Evolutionary conservation across 2,329 filamentous ascomycete species (phyloP), one percentile per base, ranked within the genome.

Genomic region (Colletotrichum liaoningense): DNA sequence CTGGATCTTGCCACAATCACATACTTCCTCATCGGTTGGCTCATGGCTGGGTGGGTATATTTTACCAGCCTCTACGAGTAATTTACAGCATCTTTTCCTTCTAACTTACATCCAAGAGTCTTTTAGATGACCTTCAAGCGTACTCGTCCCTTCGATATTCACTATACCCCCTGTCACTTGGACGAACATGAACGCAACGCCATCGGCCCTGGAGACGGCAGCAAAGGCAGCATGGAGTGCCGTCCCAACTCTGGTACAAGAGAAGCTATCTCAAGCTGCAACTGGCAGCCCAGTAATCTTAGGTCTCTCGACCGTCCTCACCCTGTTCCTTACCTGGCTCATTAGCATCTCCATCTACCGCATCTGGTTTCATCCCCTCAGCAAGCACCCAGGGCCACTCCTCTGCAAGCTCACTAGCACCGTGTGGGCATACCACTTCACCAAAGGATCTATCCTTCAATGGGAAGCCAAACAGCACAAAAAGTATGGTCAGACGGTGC

Each of bases 331-430:
- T 30, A 16, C 55, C 24, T 57, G 26, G 22, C 55, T 57, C 12
- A 19, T 57, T 12, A 57, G 55, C 14, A 30, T 30, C 55, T 26
- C 55, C 16, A 72, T 79, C 54, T 80, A 80, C 75, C 79, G 79
- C 72, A 67, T 80, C 38, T 81, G 77, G 76, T 78, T 81, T 71
- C 80, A 82, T 71, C 79, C 79, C 12, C 75, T 81, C 42, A 71
- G 75, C 63, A 75, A 77, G 56, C 79, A 77, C 57, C 78, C 79
- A 11, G 78, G 78, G 22, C 79, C 79, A 11, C 58, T 62, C 14
- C 38, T 62, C 58, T 22, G n/a, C 9, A 62, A 42, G 14, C 56
- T 68, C 5, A 57, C 55, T 4, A 30, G 30, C 49, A 14, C 24
- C 58, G 49, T 58, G 12, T 69, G 26, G 63, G 60, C 60, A 16